Percentiles rank a stretch among this genome's conserved stretches.
phyloP scores from a whole-genome alignment of 2,329 filamentous ascomycete species.

The Fusarium ambrosium region DNA sequence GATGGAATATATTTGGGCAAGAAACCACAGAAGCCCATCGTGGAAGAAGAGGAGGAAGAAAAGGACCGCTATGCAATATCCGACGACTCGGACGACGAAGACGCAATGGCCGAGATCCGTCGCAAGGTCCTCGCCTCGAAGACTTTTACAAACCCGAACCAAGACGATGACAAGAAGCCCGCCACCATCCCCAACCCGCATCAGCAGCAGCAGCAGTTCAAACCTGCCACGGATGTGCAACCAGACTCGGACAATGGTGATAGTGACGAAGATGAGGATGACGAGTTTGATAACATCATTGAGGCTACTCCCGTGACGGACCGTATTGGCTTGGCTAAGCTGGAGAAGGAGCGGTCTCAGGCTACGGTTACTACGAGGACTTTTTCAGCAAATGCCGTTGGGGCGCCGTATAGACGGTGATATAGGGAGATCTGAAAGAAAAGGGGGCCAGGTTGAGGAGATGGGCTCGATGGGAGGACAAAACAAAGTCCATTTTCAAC shows the following conservation, averaged over 20 bases:
- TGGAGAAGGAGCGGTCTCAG: conserved; percentile 68
- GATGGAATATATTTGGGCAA: conserved; percentile 74
- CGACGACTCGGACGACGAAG: conserved; percentile 83
- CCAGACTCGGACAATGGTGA: conserved; percentile 77
- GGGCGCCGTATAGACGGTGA: conserved; percentile 64
- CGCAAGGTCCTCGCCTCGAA: conserved; percentile 92
- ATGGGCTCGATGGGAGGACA: neutral
- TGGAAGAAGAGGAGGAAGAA: conserved; percentile 58
- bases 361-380: conserved; percentile 64
- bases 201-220: conserved; percentile 54
- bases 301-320: conserved; percentile 92
- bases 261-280: conserved; percentile 67
- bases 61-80: conserved; percentile 82
- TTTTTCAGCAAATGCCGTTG: conserved; percentile 63
- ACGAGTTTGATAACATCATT: conserved; percentile 94
- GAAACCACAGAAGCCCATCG: conserved; percentile 54
- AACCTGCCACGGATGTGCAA: conserved; percentile 75
- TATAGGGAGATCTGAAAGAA: neutral
- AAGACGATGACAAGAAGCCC: conserved; percentile 66
- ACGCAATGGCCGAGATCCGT: conserved; percentile 91
- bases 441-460: neutral
- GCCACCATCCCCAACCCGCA: conserved; percentile 74
- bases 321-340: conserved; percentile 74
- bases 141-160: conserved; percentile 72
- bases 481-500: neutral